Base-by-base conservation (phyloP, 2,329 filamentous ascomycete genomes). In the Seiridium unicorne region DNA sequence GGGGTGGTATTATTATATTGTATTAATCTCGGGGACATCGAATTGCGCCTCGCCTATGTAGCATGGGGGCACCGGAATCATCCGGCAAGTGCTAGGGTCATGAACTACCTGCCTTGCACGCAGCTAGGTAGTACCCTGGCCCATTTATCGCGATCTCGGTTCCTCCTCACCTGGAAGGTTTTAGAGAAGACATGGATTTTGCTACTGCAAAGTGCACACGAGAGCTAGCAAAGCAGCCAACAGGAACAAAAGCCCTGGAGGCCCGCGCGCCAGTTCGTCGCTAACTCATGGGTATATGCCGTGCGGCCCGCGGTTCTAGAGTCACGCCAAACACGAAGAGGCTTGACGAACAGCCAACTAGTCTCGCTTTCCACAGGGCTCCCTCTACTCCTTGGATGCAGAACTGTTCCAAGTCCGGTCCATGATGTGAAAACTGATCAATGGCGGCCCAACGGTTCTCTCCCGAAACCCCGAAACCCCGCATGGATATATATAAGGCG, bases 301-400 rank as follows among this genome's bases (percentile, higher is more conserved):
- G n/a, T 35, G 34, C 49, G 49, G 49, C 49, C 49, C 49, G 49
- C 38, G 49, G 35, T 38, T 34, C 49, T 53, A 53, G 49, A 53
- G 49, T 18, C 32, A 38, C 49, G 49, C 49, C 49, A 53, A 53
- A 53, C 13, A 38, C 38, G 35, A 38, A 53, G 35, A 53, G 49
- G 11, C 49, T 53, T 34, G 38, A 53, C 49, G 32, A 40, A 53
- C 13, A 32, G 35, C 49, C 34, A 18, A 6, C 49, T 53, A 35
- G 13, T 13, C 5, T 53, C 31, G 49, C 49, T 49, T 26, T 26
- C 18, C 18, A 26, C 18, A 26, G 18, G 2, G 18, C 18, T 26
- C 18, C 18, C 18, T 26, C 18, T 26, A 26, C 18, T 1, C 18
- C 18, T 26, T 26, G 18, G 2, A 26, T 2, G 1, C 18, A 26